A percentile compares a stretch with the other conserved stretches of the same genome.
phyloP scores from a whole-genome alignment of 2,329 filamentous ascomycete species.

The Sporothrix schenckii region DNA sequence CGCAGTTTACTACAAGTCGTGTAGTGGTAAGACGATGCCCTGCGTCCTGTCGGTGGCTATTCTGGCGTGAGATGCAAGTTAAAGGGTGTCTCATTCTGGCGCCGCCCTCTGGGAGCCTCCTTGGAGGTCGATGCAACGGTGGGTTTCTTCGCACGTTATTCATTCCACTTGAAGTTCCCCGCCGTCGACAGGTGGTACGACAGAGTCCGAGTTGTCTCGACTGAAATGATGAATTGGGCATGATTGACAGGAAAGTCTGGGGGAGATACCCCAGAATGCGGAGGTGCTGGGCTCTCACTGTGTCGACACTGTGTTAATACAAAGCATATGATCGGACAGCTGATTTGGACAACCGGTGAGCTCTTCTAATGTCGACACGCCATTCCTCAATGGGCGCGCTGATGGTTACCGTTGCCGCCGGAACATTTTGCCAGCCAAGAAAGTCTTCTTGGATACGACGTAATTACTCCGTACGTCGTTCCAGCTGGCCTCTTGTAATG shows the following conservation, averaged over 20 bases:
- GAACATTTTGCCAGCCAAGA: background rate
- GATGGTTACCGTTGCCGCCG: background rate
- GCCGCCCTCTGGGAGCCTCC: background rate
- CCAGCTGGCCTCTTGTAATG: background rate
- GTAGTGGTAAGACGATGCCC: constrained; percentile 8
- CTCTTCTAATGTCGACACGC: background rate
- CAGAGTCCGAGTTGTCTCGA: background rate
- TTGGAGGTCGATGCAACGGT: background rate
- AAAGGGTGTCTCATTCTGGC: too few relatives aligned
- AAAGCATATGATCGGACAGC: constrained; percentile 5
- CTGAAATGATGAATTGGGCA: background rate
- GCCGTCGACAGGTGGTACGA: background rate
- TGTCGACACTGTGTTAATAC: constrained; percentile 20
- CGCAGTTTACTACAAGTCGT: too few relatives aligned
- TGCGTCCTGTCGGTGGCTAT: background rate
- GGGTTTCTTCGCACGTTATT: background rate
- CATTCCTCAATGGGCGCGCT: constrained; percentile 8
- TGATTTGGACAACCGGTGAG: background rate
- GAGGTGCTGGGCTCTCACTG: background rate
- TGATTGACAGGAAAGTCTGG: background rate
- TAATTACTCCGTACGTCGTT: background rate
- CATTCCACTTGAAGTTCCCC: too few relatives aligned
- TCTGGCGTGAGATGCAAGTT: too few relatives aligned
- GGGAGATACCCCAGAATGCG: constrained; percentile 7
- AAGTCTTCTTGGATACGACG: background rate